A percentile compares a stretch with the other conserved stretches of the same genome.
Conservation (phyloP, 306 rosid species). For the Inga oerstediana region DNA sequence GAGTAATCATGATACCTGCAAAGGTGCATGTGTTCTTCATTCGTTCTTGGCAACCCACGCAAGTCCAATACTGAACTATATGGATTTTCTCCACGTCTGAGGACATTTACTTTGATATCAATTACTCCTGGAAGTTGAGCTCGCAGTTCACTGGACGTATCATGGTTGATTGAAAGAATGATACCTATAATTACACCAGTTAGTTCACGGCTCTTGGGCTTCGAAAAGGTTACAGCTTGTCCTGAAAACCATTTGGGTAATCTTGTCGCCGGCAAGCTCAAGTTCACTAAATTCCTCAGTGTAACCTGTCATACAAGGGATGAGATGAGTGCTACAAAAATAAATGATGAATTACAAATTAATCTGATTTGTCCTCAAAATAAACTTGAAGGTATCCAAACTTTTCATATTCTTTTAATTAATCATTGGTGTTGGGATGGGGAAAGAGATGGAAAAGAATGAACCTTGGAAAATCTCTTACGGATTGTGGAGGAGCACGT, state of each 20-base stretch:
- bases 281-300: slow-evolving; percentile 51
- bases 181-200: slow-evolving; percentile 48
- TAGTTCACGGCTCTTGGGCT: slow-evolving; percentile 42
- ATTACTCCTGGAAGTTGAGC: slow-evolving; percentile 28
- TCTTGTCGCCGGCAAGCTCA: slow-evolving; percentile 64
- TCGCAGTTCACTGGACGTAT: slow-evolving; percentile 24
- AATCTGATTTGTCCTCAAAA: not conserved
- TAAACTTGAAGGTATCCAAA: not conserved
- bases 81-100: slow-evolving; percentile 32
- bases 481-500: slow-evolving; percentile 44
- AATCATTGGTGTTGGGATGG: not conserved
- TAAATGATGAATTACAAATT: not conserved
- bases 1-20: slow-evolving; percentile 39
- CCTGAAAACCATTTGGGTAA: slow-evolving; percentile 65
- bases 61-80: slow-evolving; percentile 34
- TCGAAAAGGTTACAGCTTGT: slow-evolving; percentile 43
- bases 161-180: slow-evolving; percentile 52
- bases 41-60: slow-evolving; percentile 53
- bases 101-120: slow-evolving; percentile 49
- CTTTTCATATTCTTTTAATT: not conserved
- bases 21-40: slow-evolving; percentile 56
- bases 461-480: slow-evolving; percentile 63
- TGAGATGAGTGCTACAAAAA: not conserved
- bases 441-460: slow-evolving; percentile 22
- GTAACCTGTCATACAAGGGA: slow-evolving; percentile 38